Base-by-base conservation (phyloP, 306 rosid genomes). In the Styphnolobium japonicum region DNA sequence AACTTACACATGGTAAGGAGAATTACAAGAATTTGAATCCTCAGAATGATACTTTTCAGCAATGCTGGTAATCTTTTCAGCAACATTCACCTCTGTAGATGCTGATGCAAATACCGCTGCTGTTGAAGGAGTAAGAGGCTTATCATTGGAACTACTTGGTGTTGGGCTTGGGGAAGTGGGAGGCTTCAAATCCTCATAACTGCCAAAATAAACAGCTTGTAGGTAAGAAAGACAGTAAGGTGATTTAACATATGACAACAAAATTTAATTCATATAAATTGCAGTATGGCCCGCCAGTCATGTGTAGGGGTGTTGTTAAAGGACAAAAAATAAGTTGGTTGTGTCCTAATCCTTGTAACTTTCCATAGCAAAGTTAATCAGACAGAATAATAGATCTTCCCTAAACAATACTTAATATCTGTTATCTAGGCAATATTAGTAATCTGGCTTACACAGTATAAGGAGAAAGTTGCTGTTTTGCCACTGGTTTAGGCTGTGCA, bases 181-280 rank as follows among this genome's bases (percentile, higher is more conserved):
- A 58, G 93, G 93, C 70, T 87, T 91, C 80, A 91, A 77, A 80
- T 89, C 88, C 71, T 84, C 93, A 31, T 89, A 87, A 55, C 93
- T 85, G 76, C 10, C 65, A 68, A 73, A 67, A 66, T 16, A 43
- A 82, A 46, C 73, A 73, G 52, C 21, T 79, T 36, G 29, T 56
- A 71, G 52, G 60, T 71, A 57, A 69, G 71, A 71, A 76, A 53
- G 2, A 34, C 29, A 31, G 52, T 37, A 21, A 52, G 67, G 39
- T 36, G 43, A 36, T 22, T 22, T 67, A 55, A 63, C 10, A 34
- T 67, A 63, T 36, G 21, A 21, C 22, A 39, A 55, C 33, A 46
- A 37, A 25, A 43, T 4, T 73, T 37, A 48, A 49, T 21, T 62
- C 9, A 23, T 19, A 40, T 39, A 60, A 72, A 33, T 55, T 36